Conservation (phyloP, 495 filamentous ascomycete genomes). For the Letharia columbiana region DNA sequence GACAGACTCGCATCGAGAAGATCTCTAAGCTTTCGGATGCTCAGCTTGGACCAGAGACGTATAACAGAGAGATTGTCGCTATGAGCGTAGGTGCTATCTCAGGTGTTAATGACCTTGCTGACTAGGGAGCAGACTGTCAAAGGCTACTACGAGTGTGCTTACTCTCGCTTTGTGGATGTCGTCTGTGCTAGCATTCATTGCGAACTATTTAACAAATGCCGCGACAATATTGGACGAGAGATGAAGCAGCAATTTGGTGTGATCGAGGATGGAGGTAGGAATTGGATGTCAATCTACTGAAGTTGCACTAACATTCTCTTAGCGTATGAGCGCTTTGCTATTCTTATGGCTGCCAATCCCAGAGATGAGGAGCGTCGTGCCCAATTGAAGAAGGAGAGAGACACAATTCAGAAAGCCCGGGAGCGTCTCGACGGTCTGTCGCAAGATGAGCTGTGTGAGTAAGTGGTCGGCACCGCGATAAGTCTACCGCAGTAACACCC, state of each 20-base stretch:
- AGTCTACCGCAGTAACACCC: too few relatives aligned
- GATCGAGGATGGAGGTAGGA: slow-evolving; percentile 32
- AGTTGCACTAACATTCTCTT: neutral
- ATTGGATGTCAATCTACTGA: too few relatives aligned
- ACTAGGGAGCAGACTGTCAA: slow-evolving; percentile 31
- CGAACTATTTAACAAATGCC: slow-evolving; percentile 40
- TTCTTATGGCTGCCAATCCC: slow-evolving; percentile 45
- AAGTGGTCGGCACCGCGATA: too few relatives aligned
- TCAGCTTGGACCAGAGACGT: slow-evolving; percentile 38
- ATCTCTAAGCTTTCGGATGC: slow-evolving; percentile 23
- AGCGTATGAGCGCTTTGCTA: slow-evolving; percentile 34
- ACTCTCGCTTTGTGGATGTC: slow-evolving; percentile 40
- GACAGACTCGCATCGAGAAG: slow-evolving; percentile 14
- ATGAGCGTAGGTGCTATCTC: slow-evolving; percentile 36
- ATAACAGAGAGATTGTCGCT: slow-evolving; percentile 39
- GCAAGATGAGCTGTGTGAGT: neutral
- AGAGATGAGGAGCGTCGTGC: slow-evolving; percentile 35
- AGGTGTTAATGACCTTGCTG: slow-evolving; percentile 1
- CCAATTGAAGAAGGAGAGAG: slow-evolving; percentile 35
- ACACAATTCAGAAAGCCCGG: slow-evolving; percentile 39
- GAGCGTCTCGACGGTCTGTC: slow-evolving; percentile 31
- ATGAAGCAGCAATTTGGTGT: slow-evolving; percentile 34
- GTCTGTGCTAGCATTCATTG: slow-evolving; percentile 40
- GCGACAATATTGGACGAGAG: slow-evolving; percentile 29
- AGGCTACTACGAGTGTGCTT: slow-evolving; percentile 49